A percentile compares a stretch with the other conserved stretches of the same genome.
phyloP scores from a whole-genome alignment of 2,329 filamentous ascomycete species.

The Parastagonospora nodorum region DNA sequence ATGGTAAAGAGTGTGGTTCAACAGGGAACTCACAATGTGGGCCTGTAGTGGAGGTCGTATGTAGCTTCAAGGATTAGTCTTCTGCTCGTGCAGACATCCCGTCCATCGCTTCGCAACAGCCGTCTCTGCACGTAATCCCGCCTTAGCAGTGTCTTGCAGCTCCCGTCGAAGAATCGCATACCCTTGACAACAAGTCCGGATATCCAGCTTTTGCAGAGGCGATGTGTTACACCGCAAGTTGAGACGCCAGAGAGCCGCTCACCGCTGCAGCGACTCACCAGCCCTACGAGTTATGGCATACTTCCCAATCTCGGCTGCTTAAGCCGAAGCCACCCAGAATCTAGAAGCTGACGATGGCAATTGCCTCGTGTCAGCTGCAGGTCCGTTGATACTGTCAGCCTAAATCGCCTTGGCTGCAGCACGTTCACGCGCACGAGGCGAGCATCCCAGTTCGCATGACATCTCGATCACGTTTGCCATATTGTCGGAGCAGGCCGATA shows the following conservation, averaged over 20 bases:
- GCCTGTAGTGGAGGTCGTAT: too few species aligned
- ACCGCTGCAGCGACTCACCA: neutral
- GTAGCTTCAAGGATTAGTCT: too few species aligned
- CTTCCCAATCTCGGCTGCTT: constrained; percentile 1
- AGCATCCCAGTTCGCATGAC: constrained; percentile 20
- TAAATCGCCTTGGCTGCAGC: constrained; percentile 9
- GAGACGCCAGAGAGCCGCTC: neutral
- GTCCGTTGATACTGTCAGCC: constrained; percentile 19
- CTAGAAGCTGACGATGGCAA: constrained; percentile 13
- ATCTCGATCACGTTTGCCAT: constrained; percentile 22
- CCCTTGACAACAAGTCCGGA: neutral
- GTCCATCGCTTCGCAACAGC: too few species aligned
- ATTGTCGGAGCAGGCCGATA: constrained; percentile 5
- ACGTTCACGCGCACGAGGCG: constrained; percentile 1
- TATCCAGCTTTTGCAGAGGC: constrained; percentile 3
- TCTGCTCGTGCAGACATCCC: too few species aligned
- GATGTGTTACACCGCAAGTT: constrained; percentile 1
- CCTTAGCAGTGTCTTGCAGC: too few species aligned
- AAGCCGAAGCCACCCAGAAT: constrained; percentile 11
- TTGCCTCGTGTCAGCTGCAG: constrained; percentile 31
- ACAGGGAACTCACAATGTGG: too few species aligned
- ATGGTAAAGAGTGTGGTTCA: too few species aligned
- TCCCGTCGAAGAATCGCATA: too few species aligned
- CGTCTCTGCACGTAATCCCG: too few species aligned
- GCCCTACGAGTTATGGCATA: neutral